phyloP scores from a whole-genome alignment of 345 rosid genomes.

The Litchi chinensis region DNA sequence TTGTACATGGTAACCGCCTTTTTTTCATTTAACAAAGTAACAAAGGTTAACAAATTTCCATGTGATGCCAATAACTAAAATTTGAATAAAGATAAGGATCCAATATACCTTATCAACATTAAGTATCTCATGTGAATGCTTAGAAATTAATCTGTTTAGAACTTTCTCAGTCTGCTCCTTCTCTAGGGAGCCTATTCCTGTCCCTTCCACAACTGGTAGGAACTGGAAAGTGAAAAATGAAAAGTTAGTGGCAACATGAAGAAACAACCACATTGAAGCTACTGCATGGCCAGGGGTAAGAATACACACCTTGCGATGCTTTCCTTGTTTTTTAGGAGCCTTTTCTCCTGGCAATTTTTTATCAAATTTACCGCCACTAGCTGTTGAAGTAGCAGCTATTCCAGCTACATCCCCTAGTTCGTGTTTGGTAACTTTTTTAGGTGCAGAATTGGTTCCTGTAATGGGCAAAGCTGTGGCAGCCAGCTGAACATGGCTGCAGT shows the following conservation, averaged over 20 bases:
- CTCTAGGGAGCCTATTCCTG: constrained; percentile 60
- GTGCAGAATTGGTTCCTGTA: constrained; percentile 69
- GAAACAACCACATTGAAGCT: background rate
- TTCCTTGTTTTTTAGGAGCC: constrained; percentile 73
- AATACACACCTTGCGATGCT: constrained; percentile 76
- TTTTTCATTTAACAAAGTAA: constrained; percentile 10
- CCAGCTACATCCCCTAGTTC: constrained; percentile 85
- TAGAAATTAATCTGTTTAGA: constrained; percentile 71
- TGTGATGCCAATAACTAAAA: background rate
- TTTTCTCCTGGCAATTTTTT: constrained; percentile 85
- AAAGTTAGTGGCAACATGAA: background rate
- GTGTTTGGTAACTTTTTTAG: constrained; percentile 66
- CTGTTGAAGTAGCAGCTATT: constrained; percentile 84
- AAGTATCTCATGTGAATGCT: constrained; percentile 85
- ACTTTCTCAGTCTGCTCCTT: constrained; percentile 83
- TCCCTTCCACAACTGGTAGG: constrained; percentile 74
- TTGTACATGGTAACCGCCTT: constrained; percentile 84
- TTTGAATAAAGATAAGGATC: background rate
- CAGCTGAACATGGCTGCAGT: constrained; percentile 81
- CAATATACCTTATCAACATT: constrained; percentile 70
- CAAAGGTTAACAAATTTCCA: background rate
- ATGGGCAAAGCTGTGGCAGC: constrained; percentile 89
- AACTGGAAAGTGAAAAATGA: constrained; percentile 43
- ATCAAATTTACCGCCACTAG: constrained; percentile 97
- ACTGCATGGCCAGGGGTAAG: background rate